Percentiles rank a stretch among this genome's conserved stretches.
phyloP scores from a whole-genome alignment of 345 rosid genomes.

The Linum tenue region DNA sequence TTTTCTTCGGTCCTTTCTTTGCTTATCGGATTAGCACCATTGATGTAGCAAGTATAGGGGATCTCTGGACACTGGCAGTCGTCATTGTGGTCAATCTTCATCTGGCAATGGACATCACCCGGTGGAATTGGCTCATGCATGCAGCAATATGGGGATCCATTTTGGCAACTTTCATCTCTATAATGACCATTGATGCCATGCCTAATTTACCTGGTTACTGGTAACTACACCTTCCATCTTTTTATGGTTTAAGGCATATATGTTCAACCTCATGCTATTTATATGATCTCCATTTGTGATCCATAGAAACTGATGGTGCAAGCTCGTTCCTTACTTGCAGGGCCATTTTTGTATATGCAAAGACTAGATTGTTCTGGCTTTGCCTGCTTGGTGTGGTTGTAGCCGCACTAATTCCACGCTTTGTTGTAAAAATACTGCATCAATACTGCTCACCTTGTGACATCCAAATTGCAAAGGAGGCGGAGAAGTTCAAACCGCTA shows the following conservation, averaged over 20 bases:
- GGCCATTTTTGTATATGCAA: slow-evolving; percentile 67
- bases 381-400: slow-evolving; percentile 64
- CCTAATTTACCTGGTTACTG: slow-evolving; percentile 82
- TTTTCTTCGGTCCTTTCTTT: slow-evolving; percentile 69
- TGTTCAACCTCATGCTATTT: neutral
- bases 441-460: slow-evolving; percentile 64
- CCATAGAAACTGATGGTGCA: slow-evolving; percentile 4
- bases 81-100: slow-evolving; percentile 84
- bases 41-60: slow-evolving; percentile 74
- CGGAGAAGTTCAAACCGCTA: slow-evolving; percentile 44
- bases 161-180: slow-evolving; percentile 67
- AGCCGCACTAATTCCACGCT: slow-evolving; percentile 59
- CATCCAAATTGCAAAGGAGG: slow-evolving; percentile 71
- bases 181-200: slow-evolving; percentile 57
- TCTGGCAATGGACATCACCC: slow-evolving; percentile 79
- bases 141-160: slow-evolving; percentile 96
- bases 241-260: neutral
- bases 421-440: slow-evolving; percentile 49
- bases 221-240: slow-evolving; percentile 36
- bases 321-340: slow-evolving; percentile 29
- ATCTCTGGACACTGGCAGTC: slow-evolving; percentile 85
- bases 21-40: slow-evolving; percentile 71
- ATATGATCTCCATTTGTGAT: neutral
- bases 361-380: slow-evolving; percentile 59
- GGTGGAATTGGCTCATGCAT: slow-evolving; percentile 90